A percentile compares a stretch with the other conserved stretches of the same genome.
These are phyloP conservation scores for Fraxinus albicans DNA, from an alignment of 305 asterid species.

Conservation along the genomic window DNA sequence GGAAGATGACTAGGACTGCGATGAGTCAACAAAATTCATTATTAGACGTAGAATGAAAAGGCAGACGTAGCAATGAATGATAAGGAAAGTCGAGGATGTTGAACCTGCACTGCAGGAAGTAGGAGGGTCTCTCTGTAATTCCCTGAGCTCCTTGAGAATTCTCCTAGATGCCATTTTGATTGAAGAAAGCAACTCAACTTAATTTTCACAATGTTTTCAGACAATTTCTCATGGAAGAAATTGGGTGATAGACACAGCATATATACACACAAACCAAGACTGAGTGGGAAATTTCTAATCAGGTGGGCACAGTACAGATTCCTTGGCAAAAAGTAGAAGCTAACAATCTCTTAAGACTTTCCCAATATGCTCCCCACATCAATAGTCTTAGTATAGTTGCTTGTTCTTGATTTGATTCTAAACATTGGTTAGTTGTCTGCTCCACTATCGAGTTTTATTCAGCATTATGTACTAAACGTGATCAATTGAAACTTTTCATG, in stretches of 20 bases:
- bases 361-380: neutral
- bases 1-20: neutral
- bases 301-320: slow-evolving; percentile 30
- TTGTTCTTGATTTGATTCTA: neutral
- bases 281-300: neutral
- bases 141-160: slow-evolving; percentile 75
- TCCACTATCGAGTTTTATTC: neutral
- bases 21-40: neutral
- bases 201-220: neutral
- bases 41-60: neutral
- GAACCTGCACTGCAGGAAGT: slow-evolving; percentile 85
- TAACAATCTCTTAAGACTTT: neutral
- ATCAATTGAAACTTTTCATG: neutral
- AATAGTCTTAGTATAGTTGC: neutral
- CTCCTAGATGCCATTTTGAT: slow-evolving; percentile 54
- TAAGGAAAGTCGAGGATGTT: neutral
- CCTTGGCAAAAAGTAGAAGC: slow-evolving; percentile 15
- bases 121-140: slow-evolving; percentile 82
- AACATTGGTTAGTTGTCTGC: neutral
- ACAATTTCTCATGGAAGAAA: neutral
- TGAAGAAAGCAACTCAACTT: neutral
- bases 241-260: neutral
- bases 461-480: neutral
- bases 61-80: neutral
- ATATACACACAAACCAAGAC: slow-evolving; percentile 20